Base-by-base conservation (phyloP, 192 early-diverging fungal genomes). In the Chytriomyces hyalinus region DNA sequence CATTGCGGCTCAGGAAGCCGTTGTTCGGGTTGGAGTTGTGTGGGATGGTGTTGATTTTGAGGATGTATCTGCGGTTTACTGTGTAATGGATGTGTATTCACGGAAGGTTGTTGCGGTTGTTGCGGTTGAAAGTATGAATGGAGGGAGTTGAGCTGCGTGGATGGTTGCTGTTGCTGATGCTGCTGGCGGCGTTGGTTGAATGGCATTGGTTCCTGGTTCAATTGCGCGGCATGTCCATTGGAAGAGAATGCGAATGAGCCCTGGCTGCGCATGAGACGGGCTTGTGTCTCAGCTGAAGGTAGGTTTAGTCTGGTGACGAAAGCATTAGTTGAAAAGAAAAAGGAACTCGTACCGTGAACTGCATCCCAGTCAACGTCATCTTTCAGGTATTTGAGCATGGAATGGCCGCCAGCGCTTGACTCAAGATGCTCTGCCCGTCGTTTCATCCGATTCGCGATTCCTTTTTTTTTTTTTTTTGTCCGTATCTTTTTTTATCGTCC, bases 351-450 rank as follows among this genome's bases (percentile, higher is more conserved):
- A 73, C 71, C 61, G 20, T 46, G 43, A 9, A 73, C 53, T 3
- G 71, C n/a, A 2, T n/a, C 61, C 71, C 71, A 73, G 71, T 73
- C 60, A 8, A 73, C 46, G 45, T 73, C 71, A n/a, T 61, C 53
- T 17, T 45, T 61, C 26, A 53, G 53, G 45, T 73, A 73, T 26
- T 73, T 73, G 26, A 73, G 60, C 71, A 73, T 73, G 8, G 71
- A 73, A 8, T 51, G 49, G 13, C 49, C 47, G 7, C 36, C 65
- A 11, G 24, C 68, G 68, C 47, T 20, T 11, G 66, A 13, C 17
- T 28, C 26, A 43, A 15, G 11, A 9, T 43, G 24, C 45, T 8
- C 28, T 43, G 13, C 44, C 10, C 66, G 66, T 48, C 44, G 22
- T 44, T 45, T 67, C 66, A 46, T 46, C 9, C 9, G 66, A 5